These are phyloP conservation scores for Leccinum broughii DNA, from an alignment of 768 basidiomycete species.

Conservation along the genomic window DNA sequence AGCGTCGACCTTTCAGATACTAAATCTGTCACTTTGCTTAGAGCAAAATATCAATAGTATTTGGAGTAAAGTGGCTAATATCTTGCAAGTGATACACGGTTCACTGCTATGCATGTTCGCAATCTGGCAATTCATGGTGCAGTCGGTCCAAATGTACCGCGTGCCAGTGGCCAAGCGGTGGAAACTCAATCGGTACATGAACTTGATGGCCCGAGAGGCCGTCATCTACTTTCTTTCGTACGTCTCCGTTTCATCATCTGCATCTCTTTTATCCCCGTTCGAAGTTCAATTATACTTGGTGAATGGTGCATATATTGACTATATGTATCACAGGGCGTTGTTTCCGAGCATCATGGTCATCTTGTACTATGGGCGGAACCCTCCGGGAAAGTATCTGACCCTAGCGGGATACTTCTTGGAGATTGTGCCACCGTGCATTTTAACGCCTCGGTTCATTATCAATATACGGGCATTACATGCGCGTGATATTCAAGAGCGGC, in stretches of 20 bases:
- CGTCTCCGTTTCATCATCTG: background rate
- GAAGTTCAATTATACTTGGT: background rate
- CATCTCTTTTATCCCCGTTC: background rate
- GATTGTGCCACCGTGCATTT: background rate
- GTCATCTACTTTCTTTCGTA: background rate
- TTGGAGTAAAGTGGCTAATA: background rate
- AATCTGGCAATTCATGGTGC: background rate
- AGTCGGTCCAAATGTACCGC: background rate
- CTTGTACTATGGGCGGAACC: background rate
- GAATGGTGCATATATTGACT: background rate
- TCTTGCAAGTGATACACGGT: background rate
- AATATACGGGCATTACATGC: background rate
- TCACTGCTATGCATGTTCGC: background rate
- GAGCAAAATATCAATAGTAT: background rate
- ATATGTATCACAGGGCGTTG: background rate
- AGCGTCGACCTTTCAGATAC: background rate
- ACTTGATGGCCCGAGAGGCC: background rate
- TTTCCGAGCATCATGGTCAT: background rate
- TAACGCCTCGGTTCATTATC: background rate
- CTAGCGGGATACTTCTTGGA: background rate
- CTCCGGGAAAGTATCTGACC: background rate
- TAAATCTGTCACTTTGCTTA: background rate
- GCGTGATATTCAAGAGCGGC: background rate
- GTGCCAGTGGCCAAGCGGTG: background rate
- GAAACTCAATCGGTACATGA: background rate